These are phyloP conservation scores for Aechmea fasciata DNA, from an alignment of 176 grass and related monocot genomes.

Conservation along the genomic window DNA sequence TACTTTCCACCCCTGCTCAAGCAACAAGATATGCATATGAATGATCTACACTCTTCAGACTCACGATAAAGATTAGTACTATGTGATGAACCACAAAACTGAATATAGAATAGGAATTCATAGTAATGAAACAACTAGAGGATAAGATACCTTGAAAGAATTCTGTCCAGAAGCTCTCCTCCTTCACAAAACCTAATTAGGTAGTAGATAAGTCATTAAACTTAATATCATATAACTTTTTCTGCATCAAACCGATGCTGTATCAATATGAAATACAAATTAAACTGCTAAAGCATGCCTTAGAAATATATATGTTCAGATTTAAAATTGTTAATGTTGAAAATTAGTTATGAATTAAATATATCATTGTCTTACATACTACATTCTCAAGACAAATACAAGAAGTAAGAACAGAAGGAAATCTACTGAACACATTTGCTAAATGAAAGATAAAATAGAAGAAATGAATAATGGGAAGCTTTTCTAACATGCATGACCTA, in stretches of 20 bases:
- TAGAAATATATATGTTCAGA: background rate
- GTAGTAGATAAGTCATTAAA: background rate
- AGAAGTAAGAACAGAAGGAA: no score
- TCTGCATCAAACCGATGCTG: constrained; percentile 6
- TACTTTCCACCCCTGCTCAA: constrained; percentile 65
- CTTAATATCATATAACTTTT: constrained; percentile 2
- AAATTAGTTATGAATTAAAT: background rate
- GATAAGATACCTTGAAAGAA: constrained; percentile 60
- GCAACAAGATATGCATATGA: constrained; percentile 10
- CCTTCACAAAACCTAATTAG: constrained; percentile 59
- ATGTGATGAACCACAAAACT: constrained; percentile 5
- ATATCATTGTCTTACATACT: no score
- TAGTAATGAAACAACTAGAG: constrained; percentile 2
- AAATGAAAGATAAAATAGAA: no score
- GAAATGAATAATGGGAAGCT: no score
- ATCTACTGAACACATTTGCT: no score
- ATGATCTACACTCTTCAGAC: background rate
- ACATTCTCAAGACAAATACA: no score
- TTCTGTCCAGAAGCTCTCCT: constrained; percentile 70
- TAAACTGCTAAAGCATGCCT: constrained; percentile 16
- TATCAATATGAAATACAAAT: background rate
- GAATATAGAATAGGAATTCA: background rate
- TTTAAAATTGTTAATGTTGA: background rate
- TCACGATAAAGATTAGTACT: background rate
- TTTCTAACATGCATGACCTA: no score